Base-by-base conservation (phyloP, 768 basidiomycete genomes). In the Suillus weaverae region DNA sequence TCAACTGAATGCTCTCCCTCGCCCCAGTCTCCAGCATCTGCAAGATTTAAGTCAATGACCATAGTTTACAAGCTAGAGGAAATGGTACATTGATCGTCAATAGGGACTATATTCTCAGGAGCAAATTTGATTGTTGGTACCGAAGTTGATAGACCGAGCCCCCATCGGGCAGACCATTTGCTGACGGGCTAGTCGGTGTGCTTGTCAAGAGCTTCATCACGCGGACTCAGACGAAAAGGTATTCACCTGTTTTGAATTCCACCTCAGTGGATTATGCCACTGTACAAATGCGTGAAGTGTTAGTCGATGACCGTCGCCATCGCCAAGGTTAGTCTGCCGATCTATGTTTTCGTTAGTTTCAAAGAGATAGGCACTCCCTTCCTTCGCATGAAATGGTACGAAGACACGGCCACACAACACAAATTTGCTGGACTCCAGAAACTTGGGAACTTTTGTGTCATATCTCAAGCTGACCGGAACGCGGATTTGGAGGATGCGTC, bases 91-190 rank as follows among this genome's bases (percentile, higher is more conserved):
- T 81, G 73, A 63, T 92, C 91, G 0, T 73, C 68, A 6, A 86
- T 81, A 53, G 81, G 80, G 8, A 68, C n/a, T 0, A 92, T 88
- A 51, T 89, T 77, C 3, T 80, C 67, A 0, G 77, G 78, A 0
- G 78, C 67, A 53, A 92, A 86, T 38, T 80, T 77, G 1, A 91
- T 69, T 0, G 80, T 85, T 0, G 91, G 91, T 0, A 86, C 75
- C 0, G 89, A 88, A 5, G 85, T 90, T 0, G 91, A 92, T 0
- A 92, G 68, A 0, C 86, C 87, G 4, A 92, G 76, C 0, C 84
- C 85, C 69, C 84, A 89, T 0, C 91, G 82, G 10, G 88, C 84
- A 0, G 81, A 80, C 76, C 84, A 92, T 70, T 93, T 93, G 18
- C 81, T 83, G 9, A 90, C 83, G 0, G 88, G 83, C 91, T 92